Percentiles rank a stretch among this genome's conserved stretches.
Evolutionary conservation across 164 flowering plant species (phyloP).

Genomic region (Vitis amurensis): DNA sequence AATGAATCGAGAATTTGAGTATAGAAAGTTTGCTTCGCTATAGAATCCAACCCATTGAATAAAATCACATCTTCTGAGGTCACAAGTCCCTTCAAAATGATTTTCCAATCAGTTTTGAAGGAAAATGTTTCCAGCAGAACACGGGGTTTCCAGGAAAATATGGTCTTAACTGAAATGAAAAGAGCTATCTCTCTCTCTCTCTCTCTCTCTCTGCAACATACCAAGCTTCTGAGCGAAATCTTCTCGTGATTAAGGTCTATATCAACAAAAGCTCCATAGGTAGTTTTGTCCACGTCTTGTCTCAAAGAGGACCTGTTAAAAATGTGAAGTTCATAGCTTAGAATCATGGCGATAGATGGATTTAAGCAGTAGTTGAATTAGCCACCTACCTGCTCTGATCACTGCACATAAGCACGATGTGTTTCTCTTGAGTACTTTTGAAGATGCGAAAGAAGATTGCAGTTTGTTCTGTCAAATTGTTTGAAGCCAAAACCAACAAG

Average conservation of each 20-base stretch:
- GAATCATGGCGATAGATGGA: not conserved
- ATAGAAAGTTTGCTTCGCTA: too few species aligned
- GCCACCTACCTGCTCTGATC: conserved; percentile 41
- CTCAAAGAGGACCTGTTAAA: conserved; percentile 44
- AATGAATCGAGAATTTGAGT: not conserved
- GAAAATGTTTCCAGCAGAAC: too few species aligned
- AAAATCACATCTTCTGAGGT: too few species aligned
- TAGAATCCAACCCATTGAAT: too few species aligned
- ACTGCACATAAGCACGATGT: conserved; percentile 44
- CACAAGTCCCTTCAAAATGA: too few species aligned
- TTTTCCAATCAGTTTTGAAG: too few species aligned
- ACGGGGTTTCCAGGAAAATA: too few species aligned
- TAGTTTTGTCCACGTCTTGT: conserved; percentile 36
- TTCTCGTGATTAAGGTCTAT: conserved; percentile 31
- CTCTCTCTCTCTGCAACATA: conserved; percentile 12
- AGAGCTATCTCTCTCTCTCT: too few species aligned
- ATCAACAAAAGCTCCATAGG: conserved; percentile 50
- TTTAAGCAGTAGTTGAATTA: not conserved
- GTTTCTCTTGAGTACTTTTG: conserved; percentile 10
- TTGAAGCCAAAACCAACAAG: conserved; percentile 30
- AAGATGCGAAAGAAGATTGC: conserved; percentile 41
- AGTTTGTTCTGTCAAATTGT: conserved; percentile 34
- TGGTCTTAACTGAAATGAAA: too few species aligned
- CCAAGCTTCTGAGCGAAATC: conserved; percentile 51
- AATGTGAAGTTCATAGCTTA: not conserved